Evolutionary conservation across 2,329 filamentous ascomycete genomes (phyloP).

Genomic region (Alternaria conjuncta): DNA sequence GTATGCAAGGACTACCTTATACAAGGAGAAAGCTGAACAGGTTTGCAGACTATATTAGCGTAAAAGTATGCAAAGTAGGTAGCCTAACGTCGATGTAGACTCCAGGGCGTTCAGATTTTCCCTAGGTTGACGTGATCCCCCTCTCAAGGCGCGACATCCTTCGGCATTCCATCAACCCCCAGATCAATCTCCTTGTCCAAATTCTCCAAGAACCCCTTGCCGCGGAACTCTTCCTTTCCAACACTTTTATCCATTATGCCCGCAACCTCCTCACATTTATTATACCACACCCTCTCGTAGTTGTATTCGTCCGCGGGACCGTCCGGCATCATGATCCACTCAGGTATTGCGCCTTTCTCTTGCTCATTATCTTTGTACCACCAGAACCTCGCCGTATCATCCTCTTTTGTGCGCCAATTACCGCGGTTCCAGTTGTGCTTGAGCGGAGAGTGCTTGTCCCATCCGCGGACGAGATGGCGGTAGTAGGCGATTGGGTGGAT

Average conservation of each 20-base stretch:
- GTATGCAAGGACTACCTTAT: not conserved
- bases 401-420: conserved; percentile 11
- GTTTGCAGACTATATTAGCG: not conserved
- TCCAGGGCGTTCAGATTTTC: not conserved
- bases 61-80: not conserved
- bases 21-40: not conserved
- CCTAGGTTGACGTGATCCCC: not conserved
- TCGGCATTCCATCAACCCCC: conserved; percentile 21
- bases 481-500: conserved; percentile 53
- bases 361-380: conserved; percentile 31
- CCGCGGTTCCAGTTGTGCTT: conserved; percentile 28
- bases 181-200: conserved; percentile 37
- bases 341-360: conserved; percentile 27
- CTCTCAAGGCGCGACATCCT: conserved; percentile 18
- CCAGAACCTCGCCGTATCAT: conserved; percentile 35
- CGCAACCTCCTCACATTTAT: conserved; percentile 29
- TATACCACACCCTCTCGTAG: conserved; percentile 41
- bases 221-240: conserved; percentile 15
- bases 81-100: not conserved
- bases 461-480: conserved; percentile 33
- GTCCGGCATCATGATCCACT: conserved; percentile 39
- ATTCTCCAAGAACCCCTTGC: conserved; percentile 30
- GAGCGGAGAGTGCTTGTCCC: conserved; percentile 33
- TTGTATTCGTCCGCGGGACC: conserved; percentile 23
- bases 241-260: conserved; percentile 18